phyloP scores from a whole-genome alignment of 2,329 filamentous ascomycete genomes.

The Cytospora chrysosperma region DNA sequence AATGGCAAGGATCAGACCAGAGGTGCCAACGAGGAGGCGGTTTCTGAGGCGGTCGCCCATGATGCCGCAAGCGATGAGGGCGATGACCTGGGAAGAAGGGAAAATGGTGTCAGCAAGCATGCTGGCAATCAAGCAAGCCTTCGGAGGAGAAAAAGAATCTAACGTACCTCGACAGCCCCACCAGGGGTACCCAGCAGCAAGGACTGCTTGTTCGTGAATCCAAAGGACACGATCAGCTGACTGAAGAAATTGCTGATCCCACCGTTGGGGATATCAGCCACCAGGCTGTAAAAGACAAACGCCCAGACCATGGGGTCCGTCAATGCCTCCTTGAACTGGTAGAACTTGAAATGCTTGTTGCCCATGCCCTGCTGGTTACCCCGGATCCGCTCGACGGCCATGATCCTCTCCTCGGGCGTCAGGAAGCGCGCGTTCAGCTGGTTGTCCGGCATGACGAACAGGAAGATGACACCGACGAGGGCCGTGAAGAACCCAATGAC shows the following conservation, averaged over 20 bases:
- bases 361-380: constrained; percentile 68
- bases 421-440: constrained; percentile 45
- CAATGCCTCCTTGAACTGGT: constrained; percentile 51
- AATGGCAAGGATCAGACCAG: constrained; percentile 52
- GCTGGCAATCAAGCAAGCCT: constrained; percentile 28
- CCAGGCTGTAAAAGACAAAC: constrained; percentile 35
- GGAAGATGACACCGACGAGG: constrained; percentile 46
- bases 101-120: no score
- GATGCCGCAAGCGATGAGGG: constrained; percentile 37
- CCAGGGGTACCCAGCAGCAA: constrained; percentile 65
- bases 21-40: constrained; percentile 54
- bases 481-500: constrained; percentile 53
- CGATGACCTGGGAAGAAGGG: constrained; percentile 28
- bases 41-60: constrained; percentile 57
- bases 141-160: constrained; percentile 37
- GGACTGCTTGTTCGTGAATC: constrained; percentile 61
- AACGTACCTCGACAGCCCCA: constrained; percentile 62
- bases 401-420: constrained; percentile 57
- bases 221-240: constrained; percentile 52
- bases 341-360: constrained; percentile 65
- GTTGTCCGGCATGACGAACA: constrained; percentile 47
- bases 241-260: constrained; percentile 40
- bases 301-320: constrained; percentile 40
- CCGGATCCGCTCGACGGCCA: constrained; percentile 54
- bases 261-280: constrained; percentile 39